These are phyloP conservation scores for Neotropicomus parvogracilis DNA, from an alignment of 1,284 basidiomycete species.

Conservation along the genomic window DNA sequence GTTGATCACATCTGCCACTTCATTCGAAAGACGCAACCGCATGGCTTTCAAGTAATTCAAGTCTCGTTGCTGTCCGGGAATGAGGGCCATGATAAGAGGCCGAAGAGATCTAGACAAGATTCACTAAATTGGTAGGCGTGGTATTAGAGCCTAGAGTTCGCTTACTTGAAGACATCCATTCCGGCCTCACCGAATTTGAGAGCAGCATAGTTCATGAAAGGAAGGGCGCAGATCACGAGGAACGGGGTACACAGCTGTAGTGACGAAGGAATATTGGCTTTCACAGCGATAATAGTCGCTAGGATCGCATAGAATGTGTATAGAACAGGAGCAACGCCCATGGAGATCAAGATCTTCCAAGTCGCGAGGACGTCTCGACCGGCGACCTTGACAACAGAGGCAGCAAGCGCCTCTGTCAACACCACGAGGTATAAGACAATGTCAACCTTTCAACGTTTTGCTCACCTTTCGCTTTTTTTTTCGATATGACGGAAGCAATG, in stretches of 20 bases:
- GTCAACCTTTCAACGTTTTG: slow-evolving; percentile 7
- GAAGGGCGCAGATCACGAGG: slow-evolving; percentile 72
- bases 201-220: slow-evolving; percentile 90
- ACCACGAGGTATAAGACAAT: slow-evolving; percentile 7
- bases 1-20: slow-evolving; percentile 87
- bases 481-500: slow-evolving; percentile 84
- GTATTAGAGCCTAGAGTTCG: slow-evolving; percentile 12
- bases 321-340: slow-evolving; percentile 86
- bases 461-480: slow-evolving; percentile 87
- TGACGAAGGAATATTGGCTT: slow-evolving; percentile 57
- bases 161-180: slow-evolving; percentile 95
- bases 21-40: slow-evolving; percentile 78
- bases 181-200: slow-evolving; percentile 99
- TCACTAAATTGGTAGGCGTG: slow-evolving; percentile 35
- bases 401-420: slow-evolving; percentile 86
- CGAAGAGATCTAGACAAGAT: slow-evolving; percentile 69
- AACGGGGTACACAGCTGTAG: slow-evolving; percentile 81
- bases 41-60: slow-evolving; percentile 79
- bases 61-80: slow-evolving; percentile 88
- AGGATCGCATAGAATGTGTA: slow-evolving; percentile 83
- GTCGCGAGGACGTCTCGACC: slow-evolving; percentile 95
- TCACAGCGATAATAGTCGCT: slow-evolving; percentile 75
- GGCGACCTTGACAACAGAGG: slow-evolving; percentile 93
- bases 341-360: slow-evolving; percentile 96
- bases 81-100: slow-evolving; percentile 85